Percentiles rank a stretch among this genome's conserved stretches.
Evolutionary conservation across 1,284 basidiomycete genomes (phyloP).

Genomic region (Naganishia sp.): DNA sequence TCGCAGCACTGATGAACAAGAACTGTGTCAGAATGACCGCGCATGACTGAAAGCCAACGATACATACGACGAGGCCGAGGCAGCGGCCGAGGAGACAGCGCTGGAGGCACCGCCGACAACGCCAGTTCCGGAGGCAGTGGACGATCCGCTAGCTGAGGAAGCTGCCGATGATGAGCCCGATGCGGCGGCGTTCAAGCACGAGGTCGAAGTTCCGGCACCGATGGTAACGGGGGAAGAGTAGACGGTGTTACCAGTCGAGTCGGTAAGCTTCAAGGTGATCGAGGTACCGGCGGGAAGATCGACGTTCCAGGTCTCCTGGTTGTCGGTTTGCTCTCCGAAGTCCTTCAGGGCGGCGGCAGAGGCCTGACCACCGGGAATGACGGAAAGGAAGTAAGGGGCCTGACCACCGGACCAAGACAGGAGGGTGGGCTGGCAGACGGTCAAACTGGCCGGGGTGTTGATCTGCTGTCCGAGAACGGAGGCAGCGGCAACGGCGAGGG

Average conservation of each 20-base stretch:
- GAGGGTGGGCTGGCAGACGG: conserved; percentile 47
- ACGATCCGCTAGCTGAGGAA: conserved; percentile 26
- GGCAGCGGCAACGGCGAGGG: conserved; percentile 30
- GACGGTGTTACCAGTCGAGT: conserved; percentile 61
- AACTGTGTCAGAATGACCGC: neutral
- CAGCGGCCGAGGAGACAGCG: conserved; percentile 25
- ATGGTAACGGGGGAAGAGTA: conserved; percentile 64
- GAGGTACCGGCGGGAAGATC: conserved; percentile 59
- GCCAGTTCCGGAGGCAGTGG: conserved; percentile 6
- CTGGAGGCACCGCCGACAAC: conserved; percentile 7
- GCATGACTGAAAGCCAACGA: neutral
- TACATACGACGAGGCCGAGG: conserved; percentile 32
- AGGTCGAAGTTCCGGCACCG: conserved; percentile 53
- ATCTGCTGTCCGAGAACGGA: conserved; percentile 47
- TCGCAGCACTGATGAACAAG: conserved; percentile 8
- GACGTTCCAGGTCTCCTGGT: conserved; percentile 64
- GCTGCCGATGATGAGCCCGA: conserved; percentile 16
- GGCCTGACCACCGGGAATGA: conserved; percentile 69
- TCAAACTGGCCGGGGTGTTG: conserved; percentile 61
- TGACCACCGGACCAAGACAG: conserved; percentile 63
- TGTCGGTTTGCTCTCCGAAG: conserved; percentile 45
- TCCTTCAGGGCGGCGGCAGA: conserved; percentile 60
- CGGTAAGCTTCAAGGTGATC: conserved; percentile 39
- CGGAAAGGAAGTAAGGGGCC: conserved; percentile 65
- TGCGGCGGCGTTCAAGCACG: conserved; percentile 40